phyloP scores from a whole-genome alignment of 2,329 filamentous ascomycete genomes.

The Aspergillus pseudoterreus region DNA sequence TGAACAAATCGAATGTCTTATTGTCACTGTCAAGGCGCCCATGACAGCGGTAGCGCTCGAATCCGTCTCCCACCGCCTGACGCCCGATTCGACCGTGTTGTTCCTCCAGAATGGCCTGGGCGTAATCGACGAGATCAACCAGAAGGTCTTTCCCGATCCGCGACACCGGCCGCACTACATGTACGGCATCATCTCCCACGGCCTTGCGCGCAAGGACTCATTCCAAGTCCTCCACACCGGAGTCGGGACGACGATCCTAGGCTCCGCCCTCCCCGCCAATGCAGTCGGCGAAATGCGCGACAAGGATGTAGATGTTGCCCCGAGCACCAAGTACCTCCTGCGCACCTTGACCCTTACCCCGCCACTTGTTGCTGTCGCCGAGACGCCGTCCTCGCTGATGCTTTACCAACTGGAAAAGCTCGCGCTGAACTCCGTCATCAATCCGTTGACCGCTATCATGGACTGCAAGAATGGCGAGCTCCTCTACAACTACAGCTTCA shows the following conservation, averaged over 20 bases:
- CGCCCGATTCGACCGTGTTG: conserved; percentile 65
- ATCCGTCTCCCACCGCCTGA: conserved; percentile 64
- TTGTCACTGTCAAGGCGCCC: conserved; percentile 73
- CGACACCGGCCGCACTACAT: conserved; percentile 69
- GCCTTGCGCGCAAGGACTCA: conserved; percentile 43
- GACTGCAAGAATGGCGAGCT: conserved; percentile 72
- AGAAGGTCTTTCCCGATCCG: conserved; percentile 65
- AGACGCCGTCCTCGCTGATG: conserved; percentile 61
- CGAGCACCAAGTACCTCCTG: conserved; percentile 57
- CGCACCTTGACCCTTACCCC: conserved; percentile 61
- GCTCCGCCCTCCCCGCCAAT: conserved; percentile 41
- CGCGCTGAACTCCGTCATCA: conserved; percentile 70
- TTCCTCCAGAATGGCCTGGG: conserved; percentile 82
- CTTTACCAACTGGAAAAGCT: conserved; percentile 74
- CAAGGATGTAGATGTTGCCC: conserved; percentile 29
- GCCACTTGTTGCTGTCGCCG: conserved; percentile 57
- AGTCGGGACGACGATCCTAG: conserved; percentile 56
- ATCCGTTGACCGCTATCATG: conserved; percentile 75
- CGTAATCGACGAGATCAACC: conserved; percentile 72
- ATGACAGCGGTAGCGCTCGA: conserved; percentile 64
- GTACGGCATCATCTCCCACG: conserved; percentile 63
- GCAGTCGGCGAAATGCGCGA: conserved; percentile 13
- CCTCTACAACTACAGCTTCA: conserved; percentile 62
- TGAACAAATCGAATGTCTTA: conserved; percentile 65
- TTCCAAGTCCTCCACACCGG: conserved; percentile 58